Conservation (phyloP, 2,329 filamentous ascomycete species). For the Penicillium expansum region DNA sequence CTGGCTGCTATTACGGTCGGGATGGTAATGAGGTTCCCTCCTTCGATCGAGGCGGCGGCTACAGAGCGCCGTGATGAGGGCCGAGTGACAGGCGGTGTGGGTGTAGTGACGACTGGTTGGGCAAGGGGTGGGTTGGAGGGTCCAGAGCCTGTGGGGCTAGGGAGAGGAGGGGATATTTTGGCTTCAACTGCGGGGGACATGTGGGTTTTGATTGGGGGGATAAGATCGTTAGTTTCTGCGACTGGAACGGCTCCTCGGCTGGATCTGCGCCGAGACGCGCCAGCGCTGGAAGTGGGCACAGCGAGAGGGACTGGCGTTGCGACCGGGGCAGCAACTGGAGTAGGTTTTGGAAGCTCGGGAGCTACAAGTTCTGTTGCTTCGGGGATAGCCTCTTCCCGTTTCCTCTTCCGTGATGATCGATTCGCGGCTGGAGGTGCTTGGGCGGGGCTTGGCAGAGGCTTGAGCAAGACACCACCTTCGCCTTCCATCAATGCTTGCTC, state of each 20-base stretch:
- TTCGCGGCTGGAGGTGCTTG: slow-evolving; percentile 23
- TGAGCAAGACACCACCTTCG: slow-evolving; percentile 5
- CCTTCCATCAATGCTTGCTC: slow-evolving; percentile 24
- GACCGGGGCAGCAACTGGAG: slow-evolving; percentile 1
- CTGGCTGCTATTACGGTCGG: slow-evolving; percentile 17
- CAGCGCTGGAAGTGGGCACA: slow-evolving; percentile 16
- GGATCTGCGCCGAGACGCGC: slow-evolving; percentile 33
- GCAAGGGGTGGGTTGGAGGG: slow-evolving; percentile 22
- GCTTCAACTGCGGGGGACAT: slow-evolving; percentile 19
- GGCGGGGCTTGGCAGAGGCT: slow-evolving; percentile 7
- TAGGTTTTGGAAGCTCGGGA: not conserved
- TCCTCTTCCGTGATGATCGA: slow-evolving; percentile 50
- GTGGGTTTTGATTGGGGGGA: slow-evolving; percentile 15
- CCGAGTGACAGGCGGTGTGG: slow-evolving; percentile 34
- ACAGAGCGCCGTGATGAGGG: slow-evolving; percentile 36
- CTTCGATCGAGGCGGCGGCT: slow-evolving; percentile 28
- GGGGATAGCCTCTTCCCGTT: slow-evolving; percentile 50
- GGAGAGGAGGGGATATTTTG: slow-evolving; percentile 21
- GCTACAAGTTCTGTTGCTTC: slow-evolving; percentile 8
- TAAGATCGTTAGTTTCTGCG: slow-evolving; percentile 33
- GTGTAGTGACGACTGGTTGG: slow-evolving; percentile 19
- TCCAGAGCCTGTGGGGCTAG: slow-evolving; percentile 26
- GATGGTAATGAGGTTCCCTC: slow-evolving; percentile 11
- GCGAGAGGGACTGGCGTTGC: not conserved
- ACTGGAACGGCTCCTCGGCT: slow-evolving; percentile 42